Evolutionary conservation across 2,329 filamentous ascomycete species (phyloP).

Genomic region (Teratosphaeria gauchensis): DNA sequence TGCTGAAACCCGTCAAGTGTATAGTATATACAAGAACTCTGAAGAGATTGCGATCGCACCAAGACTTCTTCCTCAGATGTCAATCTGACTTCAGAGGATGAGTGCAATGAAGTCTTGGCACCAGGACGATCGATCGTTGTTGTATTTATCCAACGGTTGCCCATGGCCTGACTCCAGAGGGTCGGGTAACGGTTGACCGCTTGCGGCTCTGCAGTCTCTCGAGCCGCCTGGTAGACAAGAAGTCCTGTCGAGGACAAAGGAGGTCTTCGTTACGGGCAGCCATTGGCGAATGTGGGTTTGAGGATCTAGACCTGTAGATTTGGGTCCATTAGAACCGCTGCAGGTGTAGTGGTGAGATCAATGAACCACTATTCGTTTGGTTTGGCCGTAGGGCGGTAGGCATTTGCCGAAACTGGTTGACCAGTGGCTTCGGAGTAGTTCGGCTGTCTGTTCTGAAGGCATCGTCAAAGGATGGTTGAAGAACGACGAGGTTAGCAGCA

Average conservation of each 20-base stretch:
- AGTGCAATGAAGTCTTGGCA: neutral
- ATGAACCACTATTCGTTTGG: neutral
- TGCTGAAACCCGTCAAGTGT: neutral
- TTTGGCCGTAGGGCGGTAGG: neutral
- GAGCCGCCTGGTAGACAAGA: neutral
- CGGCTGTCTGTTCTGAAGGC: neutral
- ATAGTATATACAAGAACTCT: neutral
- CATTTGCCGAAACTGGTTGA: neutral
- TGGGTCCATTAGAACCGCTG: neutral
- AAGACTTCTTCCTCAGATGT: neutral
- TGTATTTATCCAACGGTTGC: neutral
- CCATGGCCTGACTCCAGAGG: neutral
- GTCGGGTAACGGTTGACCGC: neutral
- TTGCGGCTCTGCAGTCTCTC: neutral
- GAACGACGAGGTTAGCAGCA: neutral
- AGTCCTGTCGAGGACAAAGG: neutral
- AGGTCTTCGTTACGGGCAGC: neutral
- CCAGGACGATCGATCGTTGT: neutral
- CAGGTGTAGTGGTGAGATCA: neutral
- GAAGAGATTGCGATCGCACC: neutral
- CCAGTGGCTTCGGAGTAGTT: neutral
- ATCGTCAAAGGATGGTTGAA: neutral
- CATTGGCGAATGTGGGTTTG: neutral
- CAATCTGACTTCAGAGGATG: neutral
- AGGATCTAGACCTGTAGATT: neutral